Evolutionary conservation across 306 rosid genomes (phyloP), one percentile per base, ranked within the genome.

Genomic region (Aeschynomene evenia): DNA sequence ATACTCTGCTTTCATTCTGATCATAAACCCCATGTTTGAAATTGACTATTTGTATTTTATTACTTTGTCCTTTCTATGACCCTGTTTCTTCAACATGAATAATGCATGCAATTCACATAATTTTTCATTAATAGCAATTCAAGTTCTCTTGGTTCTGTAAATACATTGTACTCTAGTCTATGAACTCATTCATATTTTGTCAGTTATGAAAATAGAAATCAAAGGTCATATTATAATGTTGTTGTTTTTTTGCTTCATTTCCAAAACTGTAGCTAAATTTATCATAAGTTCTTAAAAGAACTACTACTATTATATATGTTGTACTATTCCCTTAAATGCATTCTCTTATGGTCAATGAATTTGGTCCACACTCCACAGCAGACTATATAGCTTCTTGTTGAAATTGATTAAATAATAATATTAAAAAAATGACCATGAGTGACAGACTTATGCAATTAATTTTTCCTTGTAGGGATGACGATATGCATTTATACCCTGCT

Each of bases 401-500:
- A 77, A 77, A 69, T 73, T 67, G 78, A 61, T 21, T 55, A 63
- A 66, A 59, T 73, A 3, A n/a, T n/a, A n/a, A n/a, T n/a, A n/a
- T n/a, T n/a, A n/a, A n/a, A n/a, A 59, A 66, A 23, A 72, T 68
- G 66, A 29, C n/a, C 65, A 22, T 24, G n/a, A n/a, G n/a, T n/a
- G 56, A 16, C 55, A 61, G 72, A 33, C n/a, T n/a, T 8, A 60
- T 82, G 76, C 31, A 43, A 53, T 62, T 31, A 49, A 48, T 72
- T 48, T n/a, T 60, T 76, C 31, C 54, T 52, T 66, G 66, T 46
- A 60, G 52, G 50, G 23, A 45, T 40, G 39, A 55, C 29, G 61
- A 48, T 33, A 71, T 48, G 82, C 82, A 83, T 79, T 83, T 68
- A 80, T 51, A 66, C 56, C 76, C 45, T 68, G 79, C 73, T 33